phyloP scores from a whole-genome alignment of 164 flowering plant genomes.

The Vitis cinerea region DNA sequence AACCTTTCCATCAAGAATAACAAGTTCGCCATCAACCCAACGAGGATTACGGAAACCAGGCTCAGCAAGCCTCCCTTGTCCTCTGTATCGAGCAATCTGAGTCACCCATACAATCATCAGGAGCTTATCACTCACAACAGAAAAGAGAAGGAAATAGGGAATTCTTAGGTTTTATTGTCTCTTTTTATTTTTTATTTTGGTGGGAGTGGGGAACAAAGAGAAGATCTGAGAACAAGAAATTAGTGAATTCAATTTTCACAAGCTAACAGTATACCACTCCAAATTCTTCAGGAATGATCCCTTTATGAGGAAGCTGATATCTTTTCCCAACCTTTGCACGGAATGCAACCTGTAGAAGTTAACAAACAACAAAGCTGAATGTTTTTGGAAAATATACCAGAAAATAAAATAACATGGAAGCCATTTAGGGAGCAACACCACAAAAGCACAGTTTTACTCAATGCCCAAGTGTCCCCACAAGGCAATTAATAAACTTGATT shows the following conservation, averaged over 20 bases:
- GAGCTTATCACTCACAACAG: not conserved
- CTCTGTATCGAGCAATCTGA: constrained; percentile 95
- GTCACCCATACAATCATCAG: constrained; percentile 12
- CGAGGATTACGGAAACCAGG: constrained; percentile 86
- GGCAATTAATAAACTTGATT: too few species aligned
- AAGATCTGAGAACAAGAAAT: not conserved
- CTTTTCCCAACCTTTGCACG: constrained; percentile 94
- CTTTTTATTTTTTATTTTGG: too few species aligned
- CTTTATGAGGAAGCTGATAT: constrained; percentile 90
- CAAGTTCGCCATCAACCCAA: constrained; percentile 99
- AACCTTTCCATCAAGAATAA: constrained; percentile 96
- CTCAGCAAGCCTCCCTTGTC: constrained; percentile 95
- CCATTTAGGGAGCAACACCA: not conserved
- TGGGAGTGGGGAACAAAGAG: not conserved
- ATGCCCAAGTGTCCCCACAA: too few species aligned
- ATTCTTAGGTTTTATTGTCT: too few species aligned
- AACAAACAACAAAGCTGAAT: not conserved
- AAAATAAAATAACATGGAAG: too few species aligned
- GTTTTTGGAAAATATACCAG: too few species aligned
- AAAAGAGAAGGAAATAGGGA: not conserved
- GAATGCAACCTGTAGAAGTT: constrained; percentile 75
- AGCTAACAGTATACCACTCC: constrained; percentile 70
- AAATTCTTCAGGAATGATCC: constrained; percentile 93
- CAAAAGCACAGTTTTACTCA: not conserved
- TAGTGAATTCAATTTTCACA: not conserved